phyloP scores from a whole-genome alignment of 1,284 basidiomycete species.

The Cryptococcus sp. region DNA sequence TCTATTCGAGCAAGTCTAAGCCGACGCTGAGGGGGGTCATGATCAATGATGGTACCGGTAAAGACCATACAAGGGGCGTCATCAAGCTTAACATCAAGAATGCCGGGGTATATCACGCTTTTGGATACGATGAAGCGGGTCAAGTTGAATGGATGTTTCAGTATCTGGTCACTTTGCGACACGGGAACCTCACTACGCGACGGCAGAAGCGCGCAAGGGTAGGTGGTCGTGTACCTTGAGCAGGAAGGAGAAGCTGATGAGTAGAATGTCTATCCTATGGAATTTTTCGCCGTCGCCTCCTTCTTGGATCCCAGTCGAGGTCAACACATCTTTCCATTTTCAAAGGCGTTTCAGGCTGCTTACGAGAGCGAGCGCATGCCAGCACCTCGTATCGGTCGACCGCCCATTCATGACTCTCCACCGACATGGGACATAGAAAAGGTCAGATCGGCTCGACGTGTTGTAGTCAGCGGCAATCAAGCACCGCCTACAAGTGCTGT shows the following conservation, averaged over 20 bases:
- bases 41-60: slow-evolving; percentile 59
- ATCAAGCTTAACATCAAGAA: slow-evolving; percentile 61
- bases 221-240: slow-evolving; percentile 34
- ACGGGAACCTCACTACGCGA: slow-evolving; percentile 55
- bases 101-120: slow-evolving; percentile 67
- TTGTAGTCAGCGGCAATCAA: no score
- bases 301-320: slow-evolving; percentile 21
- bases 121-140: slow-evolving; percentile 56
- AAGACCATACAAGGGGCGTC: slow-evolving; percentile 67
- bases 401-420: neutral
- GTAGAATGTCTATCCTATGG: slow-evolving; percentile 34
- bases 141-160: slow-evolving; percentile 68
- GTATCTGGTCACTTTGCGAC: slow-evolving; percentile 63
- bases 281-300: slow-evolving; percentile 16
- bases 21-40: slow-evolving; percentile 65
- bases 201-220: slow-evolving; percentile 53
- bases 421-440: no score
- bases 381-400: neutral
- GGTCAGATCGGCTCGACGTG: no score
- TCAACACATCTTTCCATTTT: neutral
- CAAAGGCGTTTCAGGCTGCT: neutral
- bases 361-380: neutral
- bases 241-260: neutral
- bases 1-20: slow-evolving; percentile 62
- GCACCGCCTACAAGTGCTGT: no score